phyloP scores from a whole-genome alignment of 176 grass and related monocot species.

The Oryza glumipatula region DNA sequence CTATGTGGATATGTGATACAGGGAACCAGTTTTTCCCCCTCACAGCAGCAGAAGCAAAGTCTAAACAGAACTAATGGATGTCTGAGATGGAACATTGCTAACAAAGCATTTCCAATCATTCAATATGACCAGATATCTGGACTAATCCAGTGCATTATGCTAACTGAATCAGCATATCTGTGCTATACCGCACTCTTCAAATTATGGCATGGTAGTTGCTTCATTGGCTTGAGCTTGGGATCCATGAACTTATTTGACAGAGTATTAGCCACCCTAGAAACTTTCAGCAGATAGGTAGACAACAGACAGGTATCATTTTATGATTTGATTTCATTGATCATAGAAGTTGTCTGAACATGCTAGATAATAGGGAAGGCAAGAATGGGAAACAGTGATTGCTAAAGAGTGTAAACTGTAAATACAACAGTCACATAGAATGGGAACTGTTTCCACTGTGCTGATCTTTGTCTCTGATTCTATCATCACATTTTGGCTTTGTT shows the following conservation, averaged over 20 bases:
- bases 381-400: no score
- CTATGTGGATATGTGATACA: neutral
- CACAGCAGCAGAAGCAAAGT: neutral
- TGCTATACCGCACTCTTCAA: neutral
- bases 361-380: no score
- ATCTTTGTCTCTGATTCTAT: no score
- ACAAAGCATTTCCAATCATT: neutral
- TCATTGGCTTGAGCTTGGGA: neutral
- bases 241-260: neutral
- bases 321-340: neutral
- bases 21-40: neutral
- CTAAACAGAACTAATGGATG: neutral
- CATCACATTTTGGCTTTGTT: no score
- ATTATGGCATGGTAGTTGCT: neutral
- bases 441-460: no score
- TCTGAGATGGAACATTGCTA: slow-evolving; percentile 1
- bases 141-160: neutral
- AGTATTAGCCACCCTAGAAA: neutral
- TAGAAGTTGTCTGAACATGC: neutral
- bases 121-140: neutral
- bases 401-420: no score
- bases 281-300: neutral
- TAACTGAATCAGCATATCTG: neutral
- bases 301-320: neutral
- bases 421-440: no score